Evolutionary conservation across 208 protist genomes (phyloP).

Genomic region (Lotmaria passim): DNA sequence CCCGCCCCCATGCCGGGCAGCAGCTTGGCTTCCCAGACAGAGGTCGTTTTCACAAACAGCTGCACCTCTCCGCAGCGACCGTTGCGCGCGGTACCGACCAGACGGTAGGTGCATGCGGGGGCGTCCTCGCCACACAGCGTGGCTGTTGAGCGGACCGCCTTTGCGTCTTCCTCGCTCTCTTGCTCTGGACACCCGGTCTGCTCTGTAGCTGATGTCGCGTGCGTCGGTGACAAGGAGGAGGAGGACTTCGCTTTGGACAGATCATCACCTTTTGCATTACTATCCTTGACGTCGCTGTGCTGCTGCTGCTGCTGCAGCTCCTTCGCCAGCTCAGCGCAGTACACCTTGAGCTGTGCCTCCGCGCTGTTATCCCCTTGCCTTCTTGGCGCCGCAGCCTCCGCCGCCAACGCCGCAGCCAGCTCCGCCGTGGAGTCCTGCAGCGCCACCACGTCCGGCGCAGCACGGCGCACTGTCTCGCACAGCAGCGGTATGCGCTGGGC

Average conservation of each 20-base stretch:
- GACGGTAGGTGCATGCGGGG: constrained; percentile 37
- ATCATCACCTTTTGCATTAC: too few species aligned
- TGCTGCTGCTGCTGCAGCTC: constrained; percentile 9
- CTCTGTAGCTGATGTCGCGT: too few species aligned
- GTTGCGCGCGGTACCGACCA: constrained; percentile 69
- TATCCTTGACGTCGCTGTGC: background rate
- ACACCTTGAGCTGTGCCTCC: constrained; percentile 9
- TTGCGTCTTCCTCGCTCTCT: too few species aligned
- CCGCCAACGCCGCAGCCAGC: constrained; percentile 47
- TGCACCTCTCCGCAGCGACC: constrained; percentile 77
- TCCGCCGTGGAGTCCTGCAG: constrained; percentile 75
- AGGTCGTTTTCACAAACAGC: constrained; percentile 54
- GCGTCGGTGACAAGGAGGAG: too few species aligned
- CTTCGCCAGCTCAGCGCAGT: constrained; percentile 8
- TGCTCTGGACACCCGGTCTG: too few species aligned
- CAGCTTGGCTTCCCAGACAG: constrained; percentile 47
- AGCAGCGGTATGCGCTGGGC: constrained; percentile 55
- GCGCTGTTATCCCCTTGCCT: background rate
- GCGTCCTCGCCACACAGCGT: too few species aligned
- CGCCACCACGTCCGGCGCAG: constrained; percentile 74
- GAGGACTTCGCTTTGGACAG: too few species aligned
- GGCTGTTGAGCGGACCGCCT: too few species aligned
- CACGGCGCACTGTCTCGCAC: constrained; percentile 44
- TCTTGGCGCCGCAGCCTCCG: background rate
- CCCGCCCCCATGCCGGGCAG: constrained; percentile 44